phyloP scores from a whole-genome alignment of 495 filamentous ascomycete genomes.

The Pyrenula aspistea region DNA sequence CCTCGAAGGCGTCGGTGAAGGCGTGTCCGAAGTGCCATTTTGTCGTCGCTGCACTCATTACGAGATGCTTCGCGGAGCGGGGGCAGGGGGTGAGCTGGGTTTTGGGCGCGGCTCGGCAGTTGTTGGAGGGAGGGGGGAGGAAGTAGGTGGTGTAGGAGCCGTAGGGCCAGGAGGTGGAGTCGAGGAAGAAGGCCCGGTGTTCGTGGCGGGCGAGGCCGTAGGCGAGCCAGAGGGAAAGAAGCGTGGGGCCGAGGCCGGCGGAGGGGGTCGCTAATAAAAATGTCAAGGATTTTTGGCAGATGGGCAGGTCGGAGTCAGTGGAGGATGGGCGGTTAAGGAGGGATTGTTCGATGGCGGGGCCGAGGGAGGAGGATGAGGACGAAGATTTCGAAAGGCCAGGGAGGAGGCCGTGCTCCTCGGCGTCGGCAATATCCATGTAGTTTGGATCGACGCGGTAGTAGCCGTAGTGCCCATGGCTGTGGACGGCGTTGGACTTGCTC shows the following conservation, averaged over 20 bases:
- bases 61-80: constrained; percentile 50
- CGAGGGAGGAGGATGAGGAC: neutral
- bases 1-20: constrained; percentile 39
- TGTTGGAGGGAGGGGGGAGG: constrained; percentile 38
- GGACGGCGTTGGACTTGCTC: constrained; percentile 21
- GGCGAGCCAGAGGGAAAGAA: constrained; percentile 65
- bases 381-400: constrained; percentile 15
- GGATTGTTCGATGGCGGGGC: constrained; percentile 12
- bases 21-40: constrained; percentile 41
- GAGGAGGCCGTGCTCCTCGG: constrained; percentile 43
- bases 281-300: constrained; percentile 56
- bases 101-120: constrained; percentile 47
- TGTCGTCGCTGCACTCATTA: constrained; percentile 53
- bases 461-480: constrained; percentile 24
- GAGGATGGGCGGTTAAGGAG: constrained; percentile 8
- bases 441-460: constrained; percentile 49
- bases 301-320: constrained; percentile 16
- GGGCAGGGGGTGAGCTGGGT: constrained; percentile 61
- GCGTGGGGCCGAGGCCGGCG: constrained; percentile 53
- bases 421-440: constrained; percentile 57
- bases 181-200: constrained; percentile 58
- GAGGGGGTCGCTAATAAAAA: constrained; percentile 56
- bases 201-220: constrained; percentile 63
- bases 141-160: constrained; percentile 58
- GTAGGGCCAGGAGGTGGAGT: constrained; percentile 67